A percentile compares a stretch with the other conserved stretches of the same genome.
These are phyloP conservation scores for Podospora anserina DNA, from an alignment of 495 filamentous ascomycete species.

Conservation along the genomic window DNA sequence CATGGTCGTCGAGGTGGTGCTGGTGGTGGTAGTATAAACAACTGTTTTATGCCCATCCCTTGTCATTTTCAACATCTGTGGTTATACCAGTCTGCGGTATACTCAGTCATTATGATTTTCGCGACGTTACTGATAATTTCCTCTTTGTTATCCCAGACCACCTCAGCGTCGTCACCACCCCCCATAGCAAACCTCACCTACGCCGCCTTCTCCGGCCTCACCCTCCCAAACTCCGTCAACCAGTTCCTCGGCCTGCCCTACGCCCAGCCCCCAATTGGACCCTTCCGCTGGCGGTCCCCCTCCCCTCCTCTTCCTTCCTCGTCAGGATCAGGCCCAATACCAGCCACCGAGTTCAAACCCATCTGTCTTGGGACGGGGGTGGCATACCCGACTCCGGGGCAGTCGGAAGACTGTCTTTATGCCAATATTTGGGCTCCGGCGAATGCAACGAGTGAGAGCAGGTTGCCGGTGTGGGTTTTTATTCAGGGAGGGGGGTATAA, in stretches of 20 bases:
- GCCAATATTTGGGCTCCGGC: slow-evolving; percentile 69
- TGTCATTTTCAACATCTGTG: too few relatives aligned
- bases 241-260: slow-evolving; percentile 46
- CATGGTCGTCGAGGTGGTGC: too few relatives aligned
- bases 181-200: slow-evolving; percentile 38
- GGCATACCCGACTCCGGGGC: slow-evolving; percentile 32
- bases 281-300: slow-evolving; percentile 42
- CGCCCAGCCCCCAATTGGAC: slow-evolving; percentile 40
- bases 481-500: slow-evolving; percentile 75
- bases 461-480: slow-evolving; percentile 67
- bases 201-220: slow-evolving; percentile 39
- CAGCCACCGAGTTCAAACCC: slow-evolving; percentile 36
- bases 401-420: slow-evolving; percentile 72
- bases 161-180: slow-evolving; percentile 10
- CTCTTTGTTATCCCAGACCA: slow-evolving; percentile 1
- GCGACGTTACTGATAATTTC: too few relatives aligned
- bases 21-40: too few relatives aligned
- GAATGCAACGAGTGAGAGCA: slow-evolving; percentile 44
- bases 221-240: slow-evolving; percentile 34
- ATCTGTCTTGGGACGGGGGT: slow-evolving; percentile 51
- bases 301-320: background rate
- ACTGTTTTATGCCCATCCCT: too few relatives aligned
- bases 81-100: too few relatives aligned
- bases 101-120: too few relatives aligned
- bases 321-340: background rate